Percentiles rank a stretch among this genome's conserved stretches.
phyloP scores from a whole-genome alignment of 1,284 basidiomycete genomes.

The Cutaneotrichosporon daszewskae region DNA sequence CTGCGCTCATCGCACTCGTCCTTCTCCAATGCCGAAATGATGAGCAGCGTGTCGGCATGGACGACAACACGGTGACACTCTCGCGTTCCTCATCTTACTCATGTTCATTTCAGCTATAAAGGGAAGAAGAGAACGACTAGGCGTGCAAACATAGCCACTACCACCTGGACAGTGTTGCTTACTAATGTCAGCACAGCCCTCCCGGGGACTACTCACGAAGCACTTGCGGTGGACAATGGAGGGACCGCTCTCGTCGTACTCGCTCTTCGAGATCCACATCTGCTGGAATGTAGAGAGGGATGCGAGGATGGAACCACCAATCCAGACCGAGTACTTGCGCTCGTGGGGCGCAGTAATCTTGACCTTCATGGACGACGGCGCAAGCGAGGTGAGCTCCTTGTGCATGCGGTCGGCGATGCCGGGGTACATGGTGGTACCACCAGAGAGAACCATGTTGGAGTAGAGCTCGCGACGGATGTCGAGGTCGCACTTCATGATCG shows the following conservation, averaged over 20 bases:
- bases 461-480: constrained; percentile 41
- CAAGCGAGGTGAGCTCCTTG: constrained; percentile 86
- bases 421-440: constrained; percentile 91
- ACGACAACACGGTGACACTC: no score
- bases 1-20: no score
- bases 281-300: constrained; percentile 94
- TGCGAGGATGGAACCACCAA: constrained; percentile 95
- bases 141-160: no score
- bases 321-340: constrained; percentile 88
- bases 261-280: constrained; percentile 45
- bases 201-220: no score
- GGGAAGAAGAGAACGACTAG: no score
- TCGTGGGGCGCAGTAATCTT: constrained; percentile 63
- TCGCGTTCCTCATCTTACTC: no score
- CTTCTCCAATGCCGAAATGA: no score
- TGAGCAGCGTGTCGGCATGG: no score
- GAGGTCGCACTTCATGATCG: constrained; percentile 65
- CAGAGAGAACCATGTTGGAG: constrained; percentile 71
- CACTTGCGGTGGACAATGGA: constrained; percentile 47
- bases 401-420: constrained; percentile 89
- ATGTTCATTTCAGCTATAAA: no score
- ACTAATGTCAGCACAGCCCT: no score
- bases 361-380: constrained; percentile 81
- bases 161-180: no score
- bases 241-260: constrained; percentile 81